Evolutionary conservation across 2,329 filamentous ascomycete species (phyloP).

Genomic region (Fusarium burgessii): DNA sequence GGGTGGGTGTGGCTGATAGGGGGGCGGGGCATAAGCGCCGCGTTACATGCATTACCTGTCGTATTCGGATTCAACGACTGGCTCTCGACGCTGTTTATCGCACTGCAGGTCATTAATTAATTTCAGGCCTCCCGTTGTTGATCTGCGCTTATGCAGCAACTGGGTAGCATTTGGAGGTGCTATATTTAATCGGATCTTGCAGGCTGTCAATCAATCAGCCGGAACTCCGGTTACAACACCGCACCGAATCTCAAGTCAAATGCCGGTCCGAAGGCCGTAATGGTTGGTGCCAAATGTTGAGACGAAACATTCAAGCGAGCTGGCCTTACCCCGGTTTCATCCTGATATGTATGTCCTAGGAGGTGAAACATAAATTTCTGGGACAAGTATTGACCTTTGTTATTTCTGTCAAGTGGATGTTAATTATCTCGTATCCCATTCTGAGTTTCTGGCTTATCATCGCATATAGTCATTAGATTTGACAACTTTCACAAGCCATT

Average conservation of each 20-base stretch:
- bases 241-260: neutral
- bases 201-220: neutral
- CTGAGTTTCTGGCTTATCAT: neutral
- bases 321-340: neutral
- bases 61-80: conserved; percentile 24
- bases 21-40: conserved; percentile 8
- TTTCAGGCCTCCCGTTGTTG: neutral
- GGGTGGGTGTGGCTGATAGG: conserved; percentile 23
- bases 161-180: neutral
- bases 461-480: neutral
- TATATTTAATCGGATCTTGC: neutral
- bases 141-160: conserved; percentile 23
- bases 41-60: conserved; percentile 31
- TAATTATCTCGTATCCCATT: neutral
- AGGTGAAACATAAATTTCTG: neutral
- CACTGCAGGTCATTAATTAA: neutral
- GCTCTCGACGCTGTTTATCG: neutral
- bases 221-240: neutral
- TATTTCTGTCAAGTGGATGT: neutral
- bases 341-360: neutral
- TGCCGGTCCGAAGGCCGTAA: conserved; percentile 13
- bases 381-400: neutral
- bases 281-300: neutral
- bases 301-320: conserved; percentile 16
- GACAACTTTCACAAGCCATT: neutral